A percentile compares a stretch with the other conserved stretches of the same genome.
phyloP scores from a whole-genome alignment of 257 asterid species.

The Solanum chiquidenum region DNA sequence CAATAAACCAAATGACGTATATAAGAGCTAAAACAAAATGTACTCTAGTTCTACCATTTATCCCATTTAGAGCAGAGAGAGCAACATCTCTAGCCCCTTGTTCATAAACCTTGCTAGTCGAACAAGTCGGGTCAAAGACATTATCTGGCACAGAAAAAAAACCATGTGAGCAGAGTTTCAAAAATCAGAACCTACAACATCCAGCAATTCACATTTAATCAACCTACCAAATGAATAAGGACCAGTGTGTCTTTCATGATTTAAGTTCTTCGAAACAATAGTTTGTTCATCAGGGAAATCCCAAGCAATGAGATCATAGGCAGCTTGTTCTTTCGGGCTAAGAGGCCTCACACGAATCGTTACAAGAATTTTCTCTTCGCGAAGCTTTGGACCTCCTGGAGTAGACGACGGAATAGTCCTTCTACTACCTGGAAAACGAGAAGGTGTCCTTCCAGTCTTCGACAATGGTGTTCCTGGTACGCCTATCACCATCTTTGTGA shows the following conservation, averaged over 20 bases:
- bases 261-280: slow-evolving; percentile 67
- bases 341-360: slow-evolving; percentile 88
- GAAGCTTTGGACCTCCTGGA: slow-evolving; percentile 50
- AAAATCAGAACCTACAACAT: not conserved
- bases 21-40: not conserved
- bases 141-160: slow-evolving; percentile 42
- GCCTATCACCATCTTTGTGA: not conserved
- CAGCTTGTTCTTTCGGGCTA: slow-evolving; percentile 72
- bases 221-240: slow-evolving; percentile 58
- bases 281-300: slow-evolving; percentile 53
- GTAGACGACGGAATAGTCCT: slow-evolving; percentile 58
- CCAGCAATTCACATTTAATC: not conserved
- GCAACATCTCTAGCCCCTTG: slow-evolving; percentile 93
- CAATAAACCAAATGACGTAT: not conserved
- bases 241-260: slow-evolving; percentile 66
- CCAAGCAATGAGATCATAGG: slow-evolving; percentile 88
- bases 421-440: slow-evolving; percentile 23
- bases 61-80: slow-evolving; percentile 79
- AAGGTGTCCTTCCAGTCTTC: slow-evolving; percentile 25
- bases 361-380: slow-evolving; percentile 82
- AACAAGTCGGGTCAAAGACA: slow-evolving; percentile 62
- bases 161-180: not conserved
- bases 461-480: slow-evolving; percentile 16
- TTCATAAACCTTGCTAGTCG: slow-evolving; percentile 71
- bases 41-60: slow-evolving; percentile 46